Evolutionary conservation across 345 rosid species (phyloP), one percentile per base, ranked within the genome.

Genomic region (Citrus australasica): DNA sequence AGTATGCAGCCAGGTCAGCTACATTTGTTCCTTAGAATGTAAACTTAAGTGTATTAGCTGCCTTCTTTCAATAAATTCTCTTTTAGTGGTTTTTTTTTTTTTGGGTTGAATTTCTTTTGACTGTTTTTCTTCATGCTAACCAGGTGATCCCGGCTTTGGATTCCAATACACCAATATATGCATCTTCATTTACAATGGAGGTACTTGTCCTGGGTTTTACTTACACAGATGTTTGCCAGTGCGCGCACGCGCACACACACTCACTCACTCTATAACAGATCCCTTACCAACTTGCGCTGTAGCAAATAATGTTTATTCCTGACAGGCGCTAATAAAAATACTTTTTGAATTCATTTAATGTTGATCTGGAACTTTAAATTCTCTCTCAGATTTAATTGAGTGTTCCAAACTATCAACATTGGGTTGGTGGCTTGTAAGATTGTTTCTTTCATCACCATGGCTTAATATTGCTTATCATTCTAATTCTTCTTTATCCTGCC

Each of bases 141-240:
- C 94, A 94, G 99, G 99, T 96, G 62, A 88, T 96, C 82, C 97
- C 99, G 5, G 97, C 98, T 37, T 75, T 96, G 90, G 99, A 96
- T 87, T 28, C 89, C 65, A 78, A 72, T 74, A 94, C 98, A 42
- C 98, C 99, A 13, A 92, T 96, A 84, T 94, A 79, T 79, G 91
- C 99, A 27, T 96, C 99, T 68, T 96, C 99, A 79, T 96, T 96
- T 76, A 96, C 99, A 72, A 94, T 91, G 97, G 99, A 96, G 99
- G 99, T 96, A 84, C 74, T 67, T 74, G 67, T 62, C 55, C 33
- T 64, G 42, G 32, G 6, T 77, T 35, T 53, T 62, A 42, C 51
- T 24, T 76, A 2, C 42, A 33, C 55, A 67, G 75, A 11, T 27
- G 61, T 32, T 3, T 32, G 28, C 32, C 2, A 6, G 17, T 76